Percentiles rank a stretch among this genome's conserved stretches.
These are phyloP conservation scores for Trichoderma sp. DNA, from an alignment of 2,329 filamentous ascomycete genomes.

Conservation along the genomic window DNA sequence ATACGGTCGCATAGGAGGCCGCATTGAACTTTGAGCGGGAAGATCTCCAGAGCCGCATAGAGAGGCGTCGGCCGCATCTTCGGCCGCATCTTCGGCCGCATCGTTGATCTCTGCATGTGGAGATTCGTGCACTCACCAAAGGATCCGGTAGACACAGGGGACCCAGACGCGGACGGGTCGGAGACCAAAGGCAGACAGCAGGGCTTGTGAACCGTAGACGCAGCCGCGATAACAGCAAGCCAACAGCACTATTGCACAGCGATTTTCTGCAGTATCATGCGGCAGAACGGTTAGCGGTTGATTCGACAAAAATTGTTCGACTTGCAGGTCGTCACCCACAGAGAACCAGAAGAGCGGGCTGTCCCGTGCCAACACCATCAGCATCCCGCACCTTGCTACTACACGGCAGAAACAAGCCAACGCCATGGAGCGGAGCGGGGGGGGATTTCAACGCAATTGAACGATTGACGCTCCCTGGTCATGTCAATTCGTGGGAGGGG, in stretches of 20 bases:
- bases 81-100: slow-evolving; percentile 13
- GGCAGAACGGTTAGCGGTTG: not conserved
- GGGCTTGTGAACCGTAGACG: not conserved
- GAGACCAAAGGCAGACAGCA: slow-evolving; percentile 12
- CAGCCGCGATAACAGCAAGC: slow-evolving; percentile 15
- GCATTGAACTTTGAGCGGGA: slow-evolving; percentile 29
- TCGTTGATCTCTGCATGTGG: slow-evolving; percentile 8
- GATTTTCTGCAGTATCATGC: not conserved
- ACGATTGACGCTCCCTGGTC: not conserved
- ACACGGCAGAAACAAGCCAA: slow-evolving; percentile 8
- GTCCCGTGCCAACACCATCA: slow-evolving; percentile 7
- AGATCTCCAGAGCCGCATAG: slow-evolving; percentile 23
- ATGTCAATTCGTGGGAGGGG: not conserved
- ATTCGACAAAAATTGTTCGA: slow-evolving; percentile 14
- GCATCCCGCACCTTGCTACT: not conserved
- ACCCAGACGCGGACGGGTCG: not conserved
- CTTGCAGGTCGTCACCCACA: not conserved
- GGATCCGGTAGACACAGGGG: not conserved
- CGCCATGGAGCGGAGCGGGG: slow-evolving; percentile 1
- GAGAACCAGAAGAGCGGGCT: not conserved
- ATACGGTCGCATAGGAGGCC: slow-evolving; percentile 28
- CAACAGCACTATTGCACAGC: not conserved
- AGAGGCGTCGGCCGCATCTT: slow-evolving; percentile 3
- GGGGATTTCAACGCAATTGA: slow-evolving; percentile 2
- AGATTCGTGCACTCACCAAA: not conserved